phyloP scores from a whole-genome alignment of 2,329 filamentous ascomycete genomes.

The Nemania diffusa region DNA sequence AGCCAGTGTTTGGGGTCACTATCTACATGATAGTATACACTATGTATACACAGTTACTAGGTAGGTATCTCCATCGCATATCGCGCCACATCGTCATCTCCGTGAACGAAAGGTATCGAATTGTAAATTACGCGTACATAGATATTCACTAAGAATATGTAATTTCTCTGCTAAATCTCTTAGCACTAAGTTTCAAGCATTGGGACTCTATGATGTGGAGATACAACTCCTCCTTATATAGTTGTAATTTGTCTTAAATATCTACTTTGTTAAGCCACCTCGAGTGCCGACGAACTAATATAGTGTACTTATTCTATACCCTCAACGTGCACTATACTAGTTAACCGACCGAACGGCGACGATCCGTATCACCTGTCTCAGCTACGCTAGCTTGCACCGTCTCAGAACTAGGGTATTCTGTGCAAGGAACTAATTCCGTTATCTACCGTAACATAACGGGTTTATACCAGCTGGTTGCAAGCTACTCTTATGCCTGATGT shows the following conservation, averaged over 20 bases:
- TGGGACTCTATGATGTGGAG: not conserved
- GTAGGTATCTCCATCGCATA: not conserved
- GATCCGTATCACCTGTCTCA: slow-evolving; percentile 1
- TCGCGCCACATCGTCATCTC: slow-evolving; percentile 5
- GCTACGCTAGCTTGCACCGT: not conserved
- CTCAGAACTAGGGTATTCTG: not conserved
- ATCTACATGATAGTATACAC: not conserved
- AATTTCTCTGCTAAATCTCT: not conserved
- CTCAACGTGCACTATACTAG: not conserved
- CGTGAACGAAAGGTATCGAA: not conserved
- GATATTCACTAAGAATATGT: not conserved
- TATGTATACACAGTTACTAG: not conserved
- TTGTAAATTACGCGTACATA: slow-evolving; percentile 1
- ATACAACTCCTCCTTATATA: slow-evolving; percentile 1
- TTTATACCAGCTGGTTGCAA: not conserved
- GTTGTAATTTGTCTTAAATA: not conserved
- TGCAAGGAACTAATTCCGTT: slow-evolving; percentile 4
- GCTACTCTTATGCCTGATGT: not conserved
- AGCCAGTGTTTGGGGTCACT: not conserved
- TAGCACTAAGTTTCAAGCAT: not conserved
- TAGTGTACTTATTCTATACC: not conserved
- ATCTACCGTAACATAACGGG: not conserved
- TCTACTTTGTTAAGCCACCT: not conserved
- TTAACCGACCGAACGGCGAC: not conserved
- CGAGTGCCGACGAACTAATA: not conserved